Percentiles rank a stretch among this genome's conserved stretches.
These are phyloP conservation scores for Alternaria gaisen DNA, from an alignment of 2,329 filamentous ascomycete species.

Conservation along the genomic window DNA sequence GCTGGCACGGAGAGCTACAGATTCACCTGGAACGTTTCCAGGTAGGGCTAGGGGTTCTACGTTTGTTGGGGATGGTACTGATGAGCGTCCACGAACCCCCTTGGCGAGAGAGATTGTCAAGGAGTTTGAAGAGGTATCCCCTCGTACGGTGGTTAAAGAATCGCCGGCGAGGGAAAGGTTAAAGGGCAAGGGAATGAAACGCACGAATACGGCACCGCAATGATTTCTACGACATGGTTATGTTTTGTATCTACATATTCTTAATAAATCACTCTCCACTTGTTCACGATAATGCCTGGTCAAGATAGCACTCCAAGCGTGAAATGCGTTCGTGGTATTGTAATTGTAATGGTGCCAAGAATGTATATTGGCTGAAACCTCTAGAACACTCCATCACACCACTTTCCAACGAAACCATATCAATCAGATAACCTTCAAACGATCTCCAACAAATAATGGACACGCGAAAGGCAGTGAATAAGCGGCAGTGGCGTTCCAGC, in stretches of 20 bases:
- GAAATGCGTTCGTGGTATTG: not conserved
- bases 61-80: not conserved
- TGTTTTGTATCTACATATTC: constrained; percentile 14
- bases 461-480: constrained; percentile 30
- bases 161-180: constrained; percentile 14
- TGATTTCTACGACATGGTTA: constrained; percentile 5
- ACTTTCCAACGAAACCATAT: constrained; percentile 2
- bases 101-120: constrained; percentile 6
- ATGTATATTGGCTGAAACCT: not conserved
- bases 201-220: constrained; percentile 15
- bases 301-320: not conserved
- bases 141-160: constrained; percentile 10
- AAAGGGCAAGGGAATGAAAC: constrained; percentile 21
- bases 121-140: constrained; percentile 14
- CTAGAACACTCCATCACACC: not conserved
- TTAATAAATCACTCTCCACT: constrained; percentile 21
- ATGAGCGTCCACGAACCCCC: constrained; percentile 8
- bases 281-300: not conserved
- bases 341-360: not conserved
- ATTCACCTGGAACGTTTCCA: constrained; percentile 4
- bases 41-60: constrained; percentile 12
- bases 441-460: constrained; percentile 32
- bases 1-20: constrained; percentile 13
- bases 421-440: constrained; percentile 16
- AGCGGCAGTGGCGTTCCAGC: constrained; percentile 34